Evolutionary conservation across 306 rosid genomes (phyloP), one percentile per base, ranked within the genome.

Genomic region (Rosa lucieae): DNA sequence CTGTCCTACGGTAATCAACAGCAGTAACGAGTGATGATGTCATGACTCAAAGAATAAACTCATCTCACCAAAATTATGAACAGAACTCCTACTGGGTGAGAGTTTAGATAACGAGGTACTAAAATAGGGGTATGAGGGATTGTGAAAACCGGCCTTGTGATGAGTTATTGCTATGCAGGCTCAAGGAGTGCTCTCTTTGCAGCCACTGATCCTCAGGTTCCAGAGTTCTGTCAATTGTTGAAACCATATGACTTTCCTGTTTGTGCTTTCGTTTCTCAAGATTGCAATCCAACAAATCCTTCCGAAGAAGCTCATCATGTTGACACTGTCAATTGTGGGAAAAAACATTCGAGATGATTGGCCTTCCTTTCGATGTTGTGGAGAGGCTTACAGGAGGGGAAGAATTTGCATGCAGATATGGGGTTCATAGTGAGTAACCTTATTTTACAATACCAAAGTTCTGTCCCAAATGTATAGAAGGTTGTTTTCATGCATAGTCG

Each of bases 161-260:
- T 48, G 15, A 74, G 72, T 39, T 52, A 14, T 56, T 43, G 40
- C 62, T 49, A 68, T 88, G 82, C 89, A 95, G 99, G 99, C 88
- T 84, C 97, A 2, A 88, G 99, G 90, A 95, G 97, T 72, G 72
- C 97, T 10, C 97, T 94, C 42, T 94, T 94, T 78, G 93, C 99
- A 10, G 97, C 97, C 47, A 92, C 97, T 0, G 99, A 94, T 84
- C 97, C 99, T 77, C 97, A 92, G 78, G 87, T 94, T 83, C 77
- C 90, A 0, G 97, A 95, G 76, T 95, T 92, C 77, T 92, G 98
- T 58, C 97, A 95, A 49, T 76, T 90, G 80, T 81, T 95, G 88
- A 95, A 89, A 88, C 51, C 96, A 3, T 97, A 95, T 18, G 89
- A 92, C 23, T 92, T 90, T 95, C 98, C 97, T 15, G 97, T 88